Conservation (phyloP, 768 basidiomycete species). For the Suillus lakei region DNA sequence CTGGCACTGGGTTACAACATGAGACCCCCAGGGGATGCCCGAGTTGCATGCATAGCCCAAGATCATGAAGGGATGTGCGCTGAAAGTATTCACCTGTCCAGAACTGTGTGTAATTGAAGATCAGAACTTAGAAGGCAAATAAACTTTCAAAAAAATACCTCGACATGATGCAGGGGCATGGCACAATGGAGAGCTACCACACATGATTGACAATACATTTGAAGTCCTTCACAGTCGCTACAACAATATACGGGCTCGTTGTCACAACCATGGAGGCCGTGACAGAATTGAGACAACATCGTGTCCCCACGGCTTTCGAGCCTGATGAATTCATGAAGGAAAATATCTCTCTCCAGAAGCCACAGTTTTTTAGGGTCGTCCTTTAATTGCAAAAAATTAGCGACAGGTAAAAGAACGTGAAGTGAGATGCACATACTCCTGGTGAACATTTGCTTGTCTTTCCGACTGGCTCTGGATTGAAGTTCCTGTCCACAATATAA, state of each 20-base stretch:
- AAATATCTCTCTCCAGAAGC: constrained; percentile 7
- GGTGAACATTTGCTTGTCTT: background rate
- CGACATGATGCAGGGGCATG: constrained; percentile 21
- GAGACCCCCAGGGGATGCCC: constrained; percentile 20
- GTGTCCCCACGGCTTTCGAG: constrained; percentile 15
- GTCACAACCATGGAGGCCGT: background rate
- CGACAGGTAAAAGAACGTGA: too few species aligned
- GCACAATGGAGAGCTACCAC: constrained; percentile 8
- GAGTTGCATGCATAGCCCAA: constrained; percentile 28
- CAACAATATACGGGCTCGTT: constrained; percentile 4
- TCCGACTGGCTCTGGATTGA: background rate
- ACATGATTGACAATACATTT: constrained; percentile 14
- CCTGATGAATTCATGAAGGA: constrained; percentile 21
- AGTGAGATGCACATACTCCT: constrained; percentile 2
- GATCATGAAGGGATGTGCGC: constrained; percentile 9
- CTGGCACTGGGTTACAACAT: constrained; percentile 17
- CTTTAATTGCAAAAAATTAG: constrained; percentile 2
- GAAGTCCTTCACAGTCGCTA: constrained; percentile 16
- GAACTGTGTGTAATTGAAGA: constrained; percentile 15
- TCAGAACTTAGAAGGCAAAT: too few species aligned
- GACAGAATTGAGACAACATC: background rate
- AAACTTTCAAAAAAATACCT: constrained; percentile 11
- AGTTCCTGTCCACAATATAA: background rate
- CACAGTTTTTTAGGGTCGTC: constrained; percentile 11
- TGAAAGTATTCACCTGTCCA: constrained; percentile 23